Conservation (phyloP, 108 stramenopile genomes). For the Cyclotella baltica region DNA sequence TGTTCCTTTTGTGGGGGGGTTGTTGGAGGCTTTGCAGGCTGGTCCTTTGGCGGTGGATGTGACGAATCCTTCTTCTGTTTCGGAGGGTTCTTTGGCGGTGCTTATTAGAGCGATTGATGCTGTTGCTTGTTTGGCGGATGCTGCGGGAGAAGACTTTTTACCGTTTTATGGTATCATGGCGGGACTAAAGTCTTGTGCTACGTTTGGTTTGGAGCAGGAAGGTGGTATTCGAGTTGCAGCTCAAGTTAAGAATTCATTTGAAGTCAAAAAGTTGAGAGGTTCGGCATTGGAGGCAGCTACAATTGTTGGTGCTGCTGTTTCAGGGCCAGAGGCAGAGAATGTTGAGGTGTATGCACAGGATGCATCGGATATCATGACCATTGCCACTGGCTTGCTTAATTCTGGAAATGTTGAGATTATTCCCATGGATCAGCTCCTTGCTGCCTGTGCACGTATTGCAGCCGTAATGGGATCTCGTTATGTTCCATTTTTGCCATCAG, state of each 20-base stretch:
- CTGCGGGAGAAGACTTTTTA: slow-evolving; percentile 64
- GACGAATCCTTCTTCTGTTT: slow-evolving; percentile 25
- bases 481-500: slow-evolving; percentile 60
- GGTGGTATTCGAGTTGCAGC: slow-evolving; percentile 3
- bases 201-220: slow-evolving; percentile 29
- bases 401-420: slow-evolving; percentile 30
- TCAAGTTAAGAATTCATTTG: slow-evolving; percentile 38
- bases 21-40: slow-evolving; percentile 59
- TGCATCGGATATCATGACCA: slow-evolving; percentile 63
- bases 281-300: slow-evolving; percentile 78
- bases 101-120: slow-evolving; percentile 74
- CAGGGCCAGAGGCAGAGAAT: slow-evolving; percentile 52
- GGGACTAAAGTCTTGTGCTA: slow-evolving; percentile 57
- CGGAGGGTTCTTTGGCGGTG: slow-evolving; percentile 55
- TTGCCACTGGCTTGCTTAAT: slow-evolving; percentile 60
- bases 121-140: slow-evolving; percentile 74
- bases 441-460: slow-evolving; percentile 85
- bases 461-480: slow-evolving; percentile 74
- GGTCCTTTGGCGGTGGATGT: slow-evolving; percentile 71
- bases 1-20: slow-evolving; percentile 54
- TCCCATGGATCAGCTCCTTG: slow-evolving; percentile 73
- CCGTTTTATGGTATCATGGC: slow-evolving; percentile 73
- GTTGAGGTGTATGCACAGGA: slow-evolving; percentile 53
- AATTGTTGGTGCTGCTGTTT: slow-evolving; percentile 76
- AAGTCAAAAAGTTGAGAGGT: slow-evolving; percentile 56